Evolutionary conservation across 1,139 yeast species (phyloP).

Genomic region (Kluyveromyces sp.): DNA sequence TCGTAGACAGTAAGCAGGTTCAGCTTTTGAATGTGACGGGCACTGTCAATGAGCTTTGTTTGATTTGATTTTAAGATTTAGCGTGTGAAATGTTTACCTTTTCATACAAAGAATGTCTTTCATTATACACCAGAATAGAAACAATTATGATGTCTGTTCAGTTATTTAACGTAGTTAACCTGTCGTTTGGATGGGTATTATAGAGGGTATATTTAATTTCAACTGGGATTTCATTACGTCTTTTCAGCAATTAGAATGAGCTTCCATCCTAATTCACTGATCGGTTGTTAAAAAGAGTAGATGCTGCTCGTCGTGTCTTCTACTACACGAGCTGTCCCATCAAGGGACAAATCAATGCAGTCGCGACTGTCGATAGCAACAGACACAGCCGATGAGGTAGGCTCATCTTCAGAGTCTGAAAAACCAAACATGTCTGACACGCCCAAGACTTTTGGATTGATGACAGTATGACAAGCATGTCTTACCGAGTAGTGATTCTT

Average conservation of each 20-base stretch:
- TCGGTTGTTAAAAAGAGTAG: background rate
- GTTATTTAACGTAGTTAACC: too few species aligned
- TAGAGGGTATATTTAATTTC: background rate
- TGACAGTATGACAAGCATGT: slow-evolving; percentile 1
- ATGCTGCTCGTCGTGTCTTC: slow-evolving; percentile 4
- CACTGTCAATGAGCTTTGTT: too few species aligned
- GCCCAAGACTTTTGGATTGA: slow-evolving; percentile 5
- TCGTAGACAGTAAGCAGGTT: background rate
- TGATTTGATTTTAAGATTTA: too few species aligned
- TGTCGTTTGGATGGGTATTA: background rate
- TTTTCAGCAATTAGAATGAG: too few species aligned
- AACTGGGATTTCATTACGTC: too few species aligned
- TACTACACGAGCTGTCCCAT: background rate
- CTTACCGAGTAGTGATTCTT: slow-evolving; percentile 6
- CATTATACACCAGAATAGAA: background rate
- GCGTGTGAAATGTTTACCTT: background rate
- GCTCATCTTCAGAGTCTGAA: slow-evolving; percentile 6
- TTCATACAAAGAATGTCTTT: background rate
- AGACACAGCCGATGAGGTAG: background rate
- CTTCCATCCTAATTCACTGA: background rate
- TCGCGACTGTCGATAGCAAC: background rate
- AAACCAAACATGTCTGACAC: slow-evolving; percentile 5
- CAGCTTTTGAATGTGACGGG: too few species aligned
- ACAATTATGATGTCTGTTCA: background rate
- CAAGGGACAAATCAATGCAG: background rate